These are phyloP conservation scores for Amanita subjunquillea DNA, from an alignment of 768 basidiomycete species.

Conservation along the genomic window DNA sequence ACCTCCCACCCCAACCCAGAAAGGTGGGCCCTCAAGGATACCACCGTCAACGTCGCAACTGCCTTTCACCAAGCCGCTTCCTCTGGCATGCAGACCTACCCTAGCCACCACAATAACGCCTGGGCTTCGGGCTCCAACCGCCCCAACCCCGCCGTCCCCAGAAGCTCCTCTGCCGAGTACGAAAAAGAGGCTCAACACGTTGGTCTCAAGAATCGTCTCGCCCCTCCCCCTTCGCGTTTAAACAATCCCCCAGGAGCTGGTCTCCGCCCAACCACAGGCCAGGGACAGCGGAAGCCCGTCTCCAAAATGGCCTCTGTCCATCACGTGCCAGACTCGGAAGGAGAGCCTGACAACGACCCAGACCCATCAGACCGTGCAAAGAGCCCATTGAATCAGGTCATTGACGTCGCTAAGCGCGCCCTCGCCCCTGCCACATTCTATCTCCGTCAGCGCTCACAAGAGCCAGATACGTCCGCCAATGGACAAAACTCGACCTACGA, in stretches of 20 bases:
- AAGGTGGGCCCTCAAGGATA: slow-evolving; percentile 70
- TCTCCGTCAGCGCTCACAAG: slow-evolving; percentile 50
- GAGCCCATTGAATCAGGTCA: slow-evolving; percentile 56
- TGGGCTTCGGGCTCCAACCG: slow-evolving; percentile 59
- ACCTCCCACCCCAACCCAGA: slow-evolving; percentile 47
- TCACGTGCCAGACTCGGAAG: slow-evolving; percentile 63
- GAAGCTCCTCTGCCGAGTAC: slow-evolving; percentile 76
- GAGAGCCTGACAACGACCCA: slow-evolving; percentile 29
- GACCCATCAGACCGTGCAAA: slow-evolving; percentile 40
- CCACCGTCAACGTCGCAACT: slow-evolving; percentile 77
- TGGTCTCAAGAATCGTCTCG: slow-evolving; percentile 40
- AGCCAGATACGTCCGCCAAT: slow-evolving; percentile 34
- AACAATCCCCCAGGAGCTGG: slow-evolving; percentile 12
- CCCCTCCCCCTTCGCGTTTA: slow-evolving; percentile 47
- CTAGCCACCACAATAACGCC: slow-evolving; percentile 45
- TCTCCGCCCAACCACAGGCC: slow-evolving; percentile 13
- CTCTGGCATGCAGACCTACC: slow-evolving; percentile 22
- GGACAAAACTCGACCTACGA: slow-evolving; percentile 54
- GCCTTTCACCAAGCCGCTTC: slow-evolving; percentile 69
- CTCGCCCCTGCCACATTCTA: slow-evolving; percentile 51
- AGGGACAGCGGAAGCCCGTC: slow-evolving; percentile 33
- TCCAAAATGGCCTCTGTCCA: slow-evolving; percentile 45
- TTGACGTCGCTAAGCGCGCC: slow-evolving; percentile 45
- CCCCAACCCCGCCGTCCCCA: slow-evolving; percentile 38
- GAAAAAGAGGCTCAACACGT: slow-evolving; percentile 54